Percentiles rank a stretch among this genome's conserved stretches.
These are phyloP conservation scores for Sphaerulina populicola DNA, from an alignment of 2,329 filamentous ascomycete species.

Conservation along the genomic window DNA sequence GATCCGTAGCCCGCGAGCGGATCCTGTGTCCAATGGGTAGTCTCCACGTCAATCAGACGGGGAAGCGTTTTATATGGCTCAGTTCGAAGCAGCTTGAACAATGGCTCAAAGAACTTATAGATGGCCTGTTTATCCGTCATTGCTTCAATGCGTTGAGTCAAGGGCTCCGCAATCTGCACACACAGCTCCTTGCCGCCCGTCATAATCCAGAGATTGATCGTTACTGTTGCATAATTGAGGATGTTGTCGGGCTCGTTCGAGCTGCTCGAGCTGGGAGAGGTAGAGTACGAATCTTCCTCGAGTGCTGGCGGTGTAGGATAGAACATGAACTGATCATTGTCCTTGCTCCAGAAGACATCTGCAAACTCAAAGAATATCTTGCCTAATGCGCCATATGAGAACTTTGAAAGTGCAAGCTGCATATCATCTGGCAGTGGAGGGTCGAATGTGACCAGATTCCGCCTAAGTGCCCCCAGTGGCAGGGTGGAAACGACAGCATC, in stretches of 20 bases:
- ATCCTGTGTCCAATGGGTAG: constrained; percentile 41
- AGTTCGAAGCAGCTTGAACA: constrained; percentile 39
- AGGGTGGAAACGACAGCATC: constrained; percentile 38
- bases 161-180: constrained; percentile 39
- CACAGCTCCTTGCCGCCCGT: constrained; percentile 38
- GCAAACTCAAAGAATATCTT: constrained; percentile 41
- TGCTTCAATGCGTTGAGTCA: constrained; percentile 41
- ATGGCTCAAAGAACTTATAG: constrained; percentile 39
- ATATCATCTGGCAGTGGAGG: constrained; percentile 35
- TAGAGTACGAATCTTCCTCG: constrained; percentile 25
- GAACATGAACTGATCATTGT: constrained; percentile 42
- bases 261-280: constrained; percentile 26
- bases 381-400: constrained; percentile 38
- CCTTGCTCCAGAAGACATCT: constrained; percentile 41
- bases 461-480: constrained; percentile 36
- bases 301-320: constrained; percentile 34
- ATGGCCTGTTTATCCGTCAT: constrained; percentile 35
- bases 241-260: constrained; percentile 32
- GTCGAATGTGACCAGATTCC: constrained; percentile 36
- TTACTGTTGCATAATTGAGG: constrained; percentile 40
- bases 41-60: constrained; percentile 35
- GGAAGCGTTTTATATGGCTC: constrained; percentile 40
- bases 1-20: constrained; percentile 38
- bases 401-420: constrained; percentile 32
- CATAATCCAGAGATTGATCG: constrained; percentile 41